Percentiles rank a stretch among this genome's conserved stretches.
phyloP scores from a whole-genome alignment of 2,329 filamentous ascomycete genomes.

The Fusarium miscanthi region DNA sequence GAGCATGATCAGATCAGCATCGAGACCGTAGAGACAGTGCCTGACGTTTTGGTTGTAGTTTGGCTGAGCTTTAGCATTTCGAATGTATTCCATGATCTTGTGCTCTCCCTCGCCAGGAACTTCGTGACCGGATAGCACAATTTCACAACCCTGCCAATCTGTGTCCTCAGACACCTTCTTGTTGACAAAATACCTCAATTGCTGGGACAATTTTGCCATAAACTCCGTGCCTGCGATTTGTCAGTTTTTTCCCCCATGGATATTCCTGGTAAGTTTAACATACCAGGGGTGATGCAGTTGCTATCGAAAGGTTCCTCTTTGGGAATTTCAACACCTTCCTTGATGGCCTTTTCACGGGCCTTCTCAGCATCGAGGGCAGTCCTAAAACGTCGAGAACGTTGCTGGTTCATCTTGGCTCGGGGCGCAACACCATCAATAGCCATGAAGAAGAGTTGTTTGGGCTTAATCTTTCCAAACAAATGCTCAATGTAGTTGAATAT shows the following conservation, averaged over 20 bases:
- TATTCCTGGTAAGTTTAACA: background rate
- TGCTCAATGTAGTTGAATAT: conserved; percentile 99
- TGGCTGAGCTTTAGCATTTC: conserved; percentile 94
- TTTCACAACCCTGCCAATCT: conserved; percentile 97
- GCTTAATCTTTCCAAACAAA: conserved; percentile 98
- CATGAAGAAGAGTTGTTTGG: conserved; percentile 99
- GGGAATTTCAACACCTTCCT: conserved; percentile 89
- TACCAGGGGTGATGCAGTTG: conserved; percentile 96
- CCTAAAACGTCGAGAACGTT: conserved; percentile 92
- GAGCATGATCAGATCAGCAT: conserved; percentile 98
- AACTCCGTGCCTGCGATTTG: conserved; percentile 76
- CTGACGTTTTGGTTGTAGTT: conserved; percentile 93
- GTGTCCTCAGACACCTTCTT: conserved; percentile 98
- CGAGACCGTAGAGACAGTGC: conserved; percentile 96
- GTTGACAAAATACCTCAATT: conserved; percentile 98
- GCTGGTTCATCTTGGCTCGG: conserved; percentile 99
- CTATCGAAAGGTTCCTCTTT: conserved; percentile 97
- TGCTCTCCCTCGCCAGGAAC: conserved; percentile 98
- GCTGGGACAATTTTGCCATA: conserved; percentile 94
- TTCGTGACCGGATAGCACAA: conserved; percentile 96
- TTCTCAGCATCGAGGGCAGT: conserved; percentile 92
- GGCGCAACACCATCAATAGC: conserved; percentile 98
- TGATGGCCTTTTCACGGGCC: conserved; percentile 91
- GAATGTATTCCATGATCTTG: conserved; percentile 99
- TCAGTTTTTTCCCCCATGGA: conserved; percentile 27